Conservation (phyloP, 768 basidiomycete species). For the Kwoniella sp. region DNA sequence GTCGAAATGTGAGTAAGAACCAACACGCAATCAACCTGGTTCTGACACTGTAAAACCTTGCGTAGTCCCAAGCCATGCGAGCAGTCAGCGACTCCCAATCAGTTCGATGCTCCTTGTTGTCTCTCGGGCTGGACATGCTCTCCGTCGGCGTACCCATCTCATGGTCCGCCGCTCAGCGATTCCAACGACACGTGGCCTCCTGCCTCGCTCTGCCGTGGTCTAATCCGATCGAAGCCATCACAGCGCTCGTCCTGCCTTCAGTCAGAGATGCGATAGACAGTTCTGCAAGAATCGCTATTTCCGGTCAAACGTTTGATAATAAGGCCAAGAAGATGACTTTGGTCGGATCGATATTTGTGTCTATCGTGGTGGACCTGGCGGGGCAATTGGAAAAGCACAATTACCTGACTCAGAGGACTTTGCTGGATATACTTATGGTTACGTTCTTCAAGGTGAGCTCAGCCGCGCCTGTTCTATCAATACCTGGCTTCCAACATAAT, state of each 20-base stretch:
- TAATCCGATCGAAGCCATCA: constrained; percentile 26
- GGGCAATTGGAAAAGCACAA: constrained; percentile 24
- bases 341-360: constrained; percentile 40
- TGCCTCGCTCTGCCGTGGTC: constrained; percentile 32
- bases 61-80: constrained; percentile 31
- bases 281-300: constrained; percentile 19
- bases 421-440: constrained; percentile 41
- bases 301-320: constrained; percentile 4
- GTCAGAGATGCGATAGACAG: constrained; percentile 35
- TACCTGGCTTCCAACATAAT: no score
- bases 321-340: constrained; percentile 28
- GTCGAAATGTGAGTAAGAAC: constrained; percentile 31
- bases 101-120: constrained; percentile 31
- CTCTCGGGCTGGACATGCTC: constrained; percentile 38
- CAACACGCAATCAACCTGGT: no score
- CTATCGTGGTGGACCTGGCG: constrained; percentile 32
- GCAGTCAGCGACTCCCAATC: constrained; percentile 36
- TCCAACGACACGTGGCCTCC: constrained; percentile 47
- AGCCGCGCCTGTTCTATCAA: no score
- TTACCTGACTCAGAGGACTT: constrained; percentile 22
- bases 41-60: no score
- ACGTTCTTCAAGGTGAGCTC: constrained; percentile 43
- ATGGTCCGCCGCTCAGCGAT: constrained; percentile 30
- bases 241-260: constrained; percentile 30
- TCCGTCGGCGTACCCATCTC: constrained; percentile 28